phyloP scores from a whole-genome alignment of 2,329 filamentous ascomycete genomes.

The Penicillium sp. region DNA sequence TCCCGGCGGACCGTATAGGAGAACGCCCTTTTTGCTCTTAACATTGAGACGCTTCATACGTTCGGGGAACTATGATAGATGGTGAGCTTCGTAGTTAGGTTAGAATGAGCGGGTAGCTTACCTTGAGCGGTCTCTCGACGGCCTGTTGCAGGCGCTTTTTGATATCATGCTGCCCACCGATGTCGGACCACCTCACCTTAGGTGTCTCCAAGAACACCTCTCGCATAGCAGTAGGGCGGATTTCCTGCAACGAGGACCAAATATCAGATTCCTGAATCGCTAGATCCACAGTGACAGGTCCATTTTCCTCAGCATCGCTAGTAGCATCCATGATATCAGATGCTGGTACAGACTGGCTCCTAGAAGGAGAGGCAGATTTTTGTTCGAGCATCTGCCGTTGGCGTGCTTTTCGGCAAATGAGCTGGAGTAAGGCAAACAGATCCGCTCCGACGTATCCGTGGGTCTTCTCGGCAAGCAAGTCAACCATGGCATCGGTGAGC shows the following conservation, averaged over 20 bases:
- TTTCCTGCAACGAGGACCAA: constrained; percentile 60
- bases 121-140: constrained; percentile 59
- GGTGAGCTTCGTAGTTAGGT: constrained; percentile 5
- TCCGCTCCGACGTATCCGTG: constrained; percentile 86
- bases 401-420: constrained; percentile 48
- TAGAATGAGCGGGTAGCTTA: constrained; percentile 24
- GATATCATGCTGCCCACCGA: constrained; percentile 78
- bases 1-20: constrained; percentile 89
- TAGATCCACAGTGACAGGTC: constrained; percentile 17
- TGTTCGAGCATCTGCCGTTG: constrained; percentile 29
- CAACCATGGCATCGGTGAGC: constrained; percentile 54
- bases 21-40: constrained; percentile 73
- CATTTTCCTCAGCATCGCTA: neutral
- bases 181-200: constrained; percentile 80
- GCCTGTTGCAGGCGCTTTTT: constrained; percentile 66
- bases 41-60: constrained; percentile 52
- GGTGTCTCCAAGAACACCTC: constrained; percentile 88
- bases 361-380: neutral
- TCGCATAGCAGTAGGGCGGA: constrained; percentile 82
- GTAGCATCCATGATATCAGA: neutral
- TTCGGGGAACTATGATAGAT: constrained; percentile 45
- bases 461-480: constrained; percentile 68
- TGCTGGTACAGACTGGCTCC: neutral
- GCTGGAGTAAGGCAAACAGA: constrained; percentile 63
- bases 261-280: constrained; percentile 38